Conservation (phyloP, 371 early-diverging fungal genomes). For the Batkoa obscura region DNA sequence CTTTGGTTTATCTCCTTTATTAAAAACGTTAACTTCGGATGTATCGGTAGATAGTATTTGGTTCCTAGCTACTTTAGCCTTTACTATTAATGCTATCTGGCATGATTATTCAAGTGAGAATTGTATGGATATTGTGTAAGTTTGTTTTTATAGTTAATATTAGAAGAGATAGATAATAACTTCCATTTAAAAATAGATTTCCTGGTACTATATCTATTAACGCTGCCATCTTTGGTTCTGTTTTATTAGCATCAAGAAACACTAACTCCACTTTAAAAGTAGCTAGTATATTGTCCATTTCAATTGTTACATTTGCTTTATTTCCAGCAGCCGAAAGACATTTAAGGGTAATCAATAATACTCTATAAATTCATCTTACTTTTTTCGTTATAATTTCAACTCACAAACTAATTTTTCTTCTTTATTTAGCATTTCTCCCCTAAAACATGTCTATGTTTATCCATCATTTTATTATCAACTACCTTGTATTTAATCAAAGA, state of each 20-base stretch:
- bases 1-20: constrained; percentile 73
- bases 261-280: constrained; percentile 65
- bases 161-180: constrained; percentile 5
- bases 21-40: constrained; percentile 78
- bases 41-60: constrained; percentile 86
- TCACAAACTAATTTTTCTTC: constrained; percentile 32
- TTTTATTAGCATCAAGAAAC: constrained; percentile 70
- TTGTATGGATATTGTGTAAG: constrained; percentile 26
- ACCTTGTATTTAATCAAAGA: constrained; percentile 50
- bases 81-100: constrained; percentile 67
- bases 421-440: constrained; percentile 52
- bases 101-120: constrained; percentile 60
- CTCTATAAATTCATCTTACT: neutral
- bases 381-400: constrained; percentile 10
- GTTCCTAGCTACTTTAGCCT: constrained; percentile 67
- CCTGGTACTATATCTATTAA: constrained; percentile 87
- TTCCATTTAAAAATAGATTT: constrained; percentile 29
- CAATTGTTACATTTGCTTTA: constrained; percentile 79
- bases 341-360: constrained; percentile 26
- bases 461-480: constrained; percentile 77
- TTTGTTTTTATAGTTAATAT: neutral
- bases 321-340: constrained; percentile 77
- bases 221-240: constrained; percentile 87
- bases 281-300: constrained; percentile 69
- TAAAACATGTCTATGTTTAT: constrained; percentile 75